Evolutionary conservation across 2,329 filamentous ascomycete species (phyloP).

Genomic region (Calycina herbarum): DNA sequence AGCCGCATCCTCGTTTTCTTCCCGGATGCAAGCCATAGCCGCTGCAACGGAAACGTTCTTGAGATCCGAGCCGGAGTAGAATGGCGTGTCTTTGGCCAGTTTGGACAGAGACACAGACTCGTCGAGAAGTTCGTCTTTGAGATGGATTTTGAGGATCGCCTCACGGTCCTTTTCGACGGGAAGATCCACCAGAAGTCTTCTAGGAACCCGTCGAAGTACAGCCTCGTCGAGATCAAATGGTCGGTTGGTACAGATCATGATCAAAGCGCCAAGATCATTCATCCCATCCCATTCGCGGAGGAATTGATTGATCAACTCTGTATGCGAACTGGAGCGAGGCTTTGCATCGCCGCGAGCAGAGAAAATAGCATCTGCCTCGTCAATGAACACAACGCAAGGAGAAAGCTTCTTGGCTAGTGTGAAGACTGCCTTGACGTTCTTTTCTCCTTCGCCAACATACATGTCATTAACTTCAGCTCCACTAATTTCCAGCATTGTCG

Average conservation of each 20-base stretch:
- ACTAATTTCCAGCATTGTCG: constrained; percentile 80
- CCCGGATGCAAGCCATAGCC: constrained; percentile 75
- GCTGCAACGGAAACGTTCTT: constrained; percentile 82
- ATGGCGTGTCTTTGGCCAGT: constrained; percentile 66
- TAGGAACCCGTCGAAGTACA: constrained; percentile 72
- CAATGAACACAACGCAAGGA: constrained; percentile 93
- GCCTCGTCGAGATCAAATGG: constrained; percentile 94
- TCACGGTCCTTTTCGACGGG: constrained; percentile 66
- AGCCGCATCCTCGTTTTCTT: constrained; percentile 57
- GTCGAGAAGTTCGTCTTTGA: constrained; percentile 66
- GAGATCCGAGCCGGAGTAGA: constrained; percentile 81
- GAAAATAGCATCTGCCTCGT: constrained; percentile 93
- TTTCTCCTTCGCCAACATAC: constrained; percentile 94
- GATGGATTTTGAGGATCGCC: constrained; percentile 69
- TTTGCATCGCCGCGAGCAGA: constrained; percentile 66
- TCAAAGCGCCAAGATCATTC: constrained; percentile 78
- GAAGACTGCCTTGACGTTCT: constrained; percentile 92
- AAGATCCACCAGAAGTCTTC: constrained; percentile 72
- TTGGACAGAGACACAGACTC: constrained; percentile 58
- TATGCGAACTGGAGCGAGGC: constrained; percentile 65
- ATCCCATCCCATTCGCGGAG: constrained; percentile 96
- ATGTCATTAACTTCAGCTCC: constrained; percentile 93
- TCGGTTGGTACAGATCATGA: constrained; percentile 96
- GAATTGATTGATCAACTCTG: constrained; percentile 96
- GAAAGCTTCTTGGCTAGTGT: constrained; percentile 85